These are phyloP conservation scores for Paracoccidioides brasiliensis DNA, from an alignment of 2,329 filamentous ascomycete genomes.

Conservation along the genomic window DNA sequence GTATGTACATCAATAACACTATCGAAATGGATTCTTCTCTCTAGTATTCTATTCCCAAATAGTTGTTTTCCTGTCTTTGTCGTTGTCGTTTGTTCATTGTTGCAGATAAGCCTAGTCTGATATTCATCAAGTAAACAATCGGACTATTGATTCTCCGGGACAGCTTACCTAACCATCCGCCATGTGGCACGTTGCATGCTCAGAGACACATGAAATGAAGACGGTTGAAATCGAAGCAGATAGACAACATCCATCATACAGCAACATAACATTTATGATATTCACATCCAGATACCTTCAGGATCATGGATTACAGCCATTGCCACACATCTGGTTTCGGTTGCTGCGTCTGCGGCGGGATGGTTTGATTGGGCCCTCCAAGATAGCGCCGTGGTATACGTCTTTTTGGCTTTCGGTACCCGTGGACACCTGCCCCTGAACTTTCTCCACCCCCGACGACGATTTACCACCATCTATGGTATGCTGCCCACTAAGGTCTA, in stretches of 20 bases:
- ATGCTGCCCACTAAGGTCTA: not conserved
- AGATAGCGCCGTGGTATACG: not conserved
- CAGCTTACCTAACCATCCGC: not conserved
- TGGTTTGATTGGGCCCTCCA: not conserved
- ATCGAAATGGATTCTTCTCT: not conserved
- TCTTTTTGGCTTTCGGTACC: not conserved
- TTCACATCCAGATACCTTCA: not conserved
- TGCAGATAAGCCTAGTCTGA: not conserved
- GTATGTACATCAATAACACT: not conserved
- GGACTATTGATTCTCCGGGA: constrained; percentile 6
- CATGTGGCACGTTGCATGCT: constrained; percentile 6
- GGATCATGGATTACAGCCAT: not conserved
- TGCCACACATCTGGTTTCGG: not conserved
- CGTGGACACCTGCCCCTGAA: constrained; percentile 2
- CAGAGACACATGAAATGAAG: not conserved
- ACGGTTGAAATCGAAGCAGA: too few relatives aligned
- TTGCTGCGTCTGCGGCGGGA: not conserved
- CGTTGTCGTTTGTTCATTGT: not conserved
- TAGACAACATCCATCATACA: too few relatives aligned
- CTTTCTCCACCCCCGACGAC: not conserved
- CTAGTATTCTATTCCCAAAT: not conserved
- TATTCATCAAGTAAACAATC: constrained; percentile 9
- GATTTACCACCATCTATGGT: not conserved
- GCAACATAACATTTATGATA: not conserved
- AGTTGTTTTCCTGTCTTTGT: not conserved